phyloP scores from a whole-genome alignment of 208 protist genomes.

The Kentomonas sorsogonicus region DNA sequence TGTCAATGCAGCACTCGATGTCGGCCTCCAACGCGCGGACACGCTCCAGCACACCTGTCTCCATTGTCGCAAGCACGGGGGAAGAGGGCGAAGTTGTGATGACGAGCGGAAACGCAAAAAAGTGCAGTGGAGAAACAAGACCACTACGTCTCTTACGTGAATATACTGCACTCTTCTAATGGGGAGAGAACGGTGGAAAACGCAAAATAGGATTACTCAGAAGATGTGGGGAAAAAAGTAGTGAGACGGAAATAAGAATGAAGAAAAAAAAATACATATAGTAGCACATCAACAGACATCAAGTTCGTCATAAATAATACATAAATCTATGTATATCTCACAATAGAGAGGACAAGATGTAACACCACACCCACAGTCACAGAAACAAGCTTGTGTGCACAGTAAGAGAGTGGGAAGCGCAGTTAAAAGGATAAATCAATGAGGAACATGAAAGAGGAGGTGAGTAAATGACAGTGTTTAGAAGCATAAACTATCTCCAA shows the following conservation, averaged over 20 bases:
- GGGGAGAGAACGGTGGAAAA: neutral
- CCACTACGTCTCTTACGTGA: neutral
- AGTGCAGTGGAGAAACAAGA: neutral
- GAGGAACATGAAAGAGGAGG: too few relatives aligned
- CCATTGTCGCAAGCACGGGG: slow-evolving; percentile 18
- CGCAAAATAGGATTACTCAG: too few relatives aligned
- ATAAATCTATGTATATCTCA: slow-evolving; percentile 1
- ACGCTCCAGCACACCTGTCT: slow-evolving; percentile 66
- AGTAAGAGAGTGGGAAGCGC: too few relatives aligned
- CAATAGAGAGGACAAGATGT: too few relatives aligned
- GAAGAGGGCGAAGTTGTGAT: neutral
- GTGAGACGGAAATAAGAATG: neutral
- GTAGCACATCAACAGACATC: neutral
- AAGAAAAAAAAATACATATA: slow-evolving; percentile 15
- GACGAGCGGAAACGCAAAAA: slow-evolving; percentile 1
- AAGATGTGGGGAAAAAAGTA: too few relatives aligned
- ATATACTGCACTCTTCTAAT: neutral
- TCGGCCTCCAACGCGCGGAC: slow-evolving; percentile 77
- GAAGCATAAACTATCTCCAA: too few relatives aligned
- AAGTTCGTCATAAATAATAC: neutral
- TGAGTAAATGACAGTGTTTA: too few relatives aligned
- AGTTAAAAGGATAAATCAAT: too few relatives aligned
- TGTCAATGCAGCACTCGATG: slow-evolving; percentile 71
- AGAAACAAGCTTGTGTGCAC: too few relatives aligned
- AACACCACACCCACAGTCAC: too few relatives aligned